Percentiles rank a stretch among this genome's conserved stretches.
Conservation (phyloP, 495 filamentous ascomycete genomes). For the Tirmania nivea region DNA sequence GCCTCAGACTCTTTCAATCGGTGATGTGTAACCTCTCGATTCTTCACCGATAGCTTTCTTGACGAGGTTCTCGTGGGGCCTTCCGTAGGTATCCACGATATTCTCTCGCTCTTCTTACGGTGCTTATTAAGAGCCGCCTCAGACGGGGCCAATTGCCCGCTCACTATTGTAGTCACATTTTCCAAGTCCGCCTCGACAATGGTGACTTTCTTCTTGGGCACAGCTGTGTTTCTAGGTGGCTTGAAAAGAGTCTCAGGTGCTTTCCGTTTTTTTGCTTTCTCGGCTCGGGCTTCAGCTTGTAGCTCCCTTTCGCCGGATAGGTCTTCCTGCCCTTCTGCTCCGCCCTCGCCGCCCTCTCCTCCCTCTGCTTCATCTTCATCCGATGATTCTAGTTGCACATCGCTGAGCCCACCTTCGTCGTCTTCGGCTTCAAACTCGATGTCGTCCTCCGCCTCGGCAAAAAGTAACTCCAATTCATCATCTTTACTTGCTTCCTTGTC, state of each 20-base stretch:
- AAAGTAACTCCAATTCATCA: constrained; percentile 38
- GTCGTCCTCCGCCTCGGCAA: constrained; percentile 71
- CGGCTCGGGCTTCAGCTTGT: constrained; percentile 30
- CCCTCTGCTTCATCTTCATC: constrained; percentile 45
- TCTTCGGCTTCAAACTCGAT: constrained; percentile 53
- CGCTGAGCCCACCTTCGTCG: constrained; percentile 37
- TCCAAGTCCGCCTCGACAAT: constrained; percentile 32
- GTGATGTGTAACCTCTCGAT: constrained; percentile 60
- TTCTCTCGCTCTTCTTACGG: constrained; percentile 76
- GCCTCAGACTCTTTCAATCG: constrained; percentile 68
- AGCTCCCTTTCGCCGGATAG: constrained; percentile 44
- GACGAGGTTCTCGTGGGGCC: constrained; percentile 63
- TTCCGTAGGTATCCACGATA: constrained; percentile 73
- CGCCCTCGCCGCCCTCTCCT: constrained; percentile 28
- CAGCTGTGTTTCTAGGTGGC: constrained; percentile 19
- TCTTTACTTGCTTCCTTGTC: constrained; percentile 41
- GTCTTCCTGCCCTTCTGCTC: constrained; percentile 35
- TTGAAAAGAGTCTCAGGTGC: constrained; percentile 32
- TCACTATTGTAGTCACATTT: neutral
- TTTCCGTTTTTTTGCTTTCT: constrained; percentile 51
- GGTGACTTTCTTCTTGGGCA: constrained; percentile 36
- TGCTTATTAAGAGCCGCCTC: constrained; percentile 20
- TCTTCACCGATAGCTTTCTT: constrained; percentile 60
- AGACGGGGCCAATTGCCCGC: constrained; percentile 16
- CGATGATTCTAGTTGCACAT: constrained; percentile 60